phyloP scores from a whole-genome alignment of 371 early-diverging fungal species.

The Syncephalastrum sp. region DNA sequence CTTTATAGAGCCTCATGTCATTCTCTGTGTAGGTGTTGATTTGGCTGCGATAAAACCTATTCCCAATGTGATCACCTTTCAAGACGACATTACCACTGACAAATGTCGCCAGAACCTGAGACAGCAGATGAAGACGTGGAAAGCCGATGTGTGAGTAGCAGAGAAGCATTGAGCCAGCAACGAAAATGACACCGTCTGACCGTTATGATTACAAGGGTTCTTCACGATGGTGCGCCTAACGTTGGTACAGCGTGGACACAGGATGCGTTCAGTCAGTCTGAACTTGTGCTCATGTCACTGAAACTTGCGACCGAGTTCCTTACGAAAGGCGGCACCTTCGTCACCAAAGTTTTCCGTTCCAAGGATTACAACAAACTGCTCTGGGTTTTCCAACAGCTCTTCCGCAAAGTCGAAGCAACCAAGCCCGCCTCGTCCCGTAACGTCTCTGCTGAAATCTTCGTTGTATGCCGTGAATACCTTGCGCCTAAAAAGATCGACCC shows the following conservation, averaged over 20 bases:
- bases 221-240: slow-evolving; percentile 99
- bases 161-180: neutral
- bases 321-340: slow-evolving; percentile 95
- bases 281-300: slow-evolving; percentile 93
- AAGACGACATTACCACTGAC: slow-evolving; percentile 98
- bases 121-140: slow-evolving; percentile 94
- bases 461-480: slow-evolving; percentile 94
- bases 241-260: slow-evolving; percentile 98
- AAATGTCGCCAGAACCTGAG: slow-evolving; percentile 87
- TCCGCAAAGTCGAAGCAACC: slow-evolving; percentile 97
- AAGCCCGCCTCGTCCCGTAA: slow-evolving; percentile 99
- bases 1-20: slow-evolving; percentile 1
- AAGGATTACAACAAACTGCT: slow-evolving; percentile 99
- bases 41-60: slow-evolving; percentile 98
- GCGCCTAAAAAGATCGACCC: slow-evolving; percentile 97
- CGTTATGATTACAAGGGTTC: slow-evolving; percentile 56
- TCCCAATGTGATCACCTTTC: slow-evolving; percentile 93
- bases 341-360: slow-evolving; percentile 99
- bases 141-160: slow-evolving; percentile 93
- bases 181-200: neutral
- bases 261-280: slow-evolving; percentile 98
- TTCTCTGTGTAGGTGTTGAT: slow-evolving; percentile 81
- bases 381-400: slow-evolving; percentile 98
- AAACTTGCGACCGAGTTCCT: slow-evolving; percentile 97
- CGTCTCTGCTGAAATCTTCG: slow-evolving; percentile 99